phyloP scores from a whole-genome alignment of 495 filamentous ascomycete species.

The Diplogelasinospora grovesii region DNA sequence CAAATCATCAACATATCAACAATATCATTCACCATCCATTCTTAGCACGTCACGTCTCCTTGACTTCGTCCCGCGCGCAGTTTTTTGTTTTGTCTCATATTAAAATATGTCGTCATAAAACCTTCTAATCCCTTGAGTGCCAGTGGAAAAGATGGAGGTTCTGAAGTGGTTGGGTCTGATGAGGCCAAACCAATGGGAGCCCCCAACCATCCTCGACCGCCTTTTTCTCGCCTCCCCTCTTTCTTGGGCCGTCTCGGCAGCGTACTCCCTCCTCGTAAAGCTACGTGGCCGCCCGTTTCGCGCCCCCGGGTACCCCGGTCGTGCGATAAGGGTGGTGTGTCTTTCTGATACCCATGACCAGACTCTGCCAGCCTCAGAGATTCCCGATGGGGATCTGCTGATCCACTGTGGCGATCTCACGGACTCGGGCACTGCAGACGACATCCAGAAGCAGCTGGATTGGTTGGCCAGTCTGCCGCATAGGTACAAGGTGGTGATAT shows the following conservation, averaged over 20 bases:
- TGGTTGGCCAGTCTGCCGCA: constrained; percentile 73
- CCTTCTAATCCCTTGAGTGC: background rate
- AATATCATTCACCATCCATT: too few relatives aligned
- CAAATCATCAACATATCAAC: too few relatives aligned
- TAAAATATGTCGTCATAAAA: too few relatives aligned
- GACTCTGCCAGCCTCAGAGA: constrained; percentile 26
- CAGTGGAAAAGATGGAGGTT: constrained; percentile 29
- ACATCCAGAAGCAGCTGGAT: constrained; percentile 70
- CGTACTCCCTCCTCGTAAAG: constrained; percentile 56
- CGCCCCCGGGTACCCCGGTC: constrained; percentile 39
- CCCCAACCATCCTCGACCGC: constrained; percentile 42
- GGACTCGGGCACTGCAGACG: constrained; percentile 59
- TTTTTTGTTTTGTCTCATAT: too few relatives aligned
- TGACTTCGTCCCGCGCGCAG: too few relatives aligned
- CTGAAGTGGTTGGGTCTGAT: constrained; percentile 31
- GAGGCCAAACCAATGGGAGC: constrained; percentile 39
- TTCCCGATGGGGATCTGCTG: constrained; percentile 76
- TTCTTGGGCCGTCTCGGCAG: constrained; percentile 35
- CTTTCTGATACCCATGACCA: constrained; percentile 83
- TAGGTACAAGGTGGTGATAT: constrained; percentile 70
- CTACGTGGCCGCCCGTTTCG: constrained; percentile 56
- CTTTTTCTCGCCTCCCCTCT: constrained; percentile 46
- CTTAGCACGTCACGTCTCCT: too few relatives aligned
- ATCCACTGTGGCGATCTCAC: constrained; percentile 86
- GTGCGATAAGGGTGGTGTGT: constrained; percentile 70